Conservation (phyloP, 805 yeast genomes). For the Candida peoriensis region DNA sequence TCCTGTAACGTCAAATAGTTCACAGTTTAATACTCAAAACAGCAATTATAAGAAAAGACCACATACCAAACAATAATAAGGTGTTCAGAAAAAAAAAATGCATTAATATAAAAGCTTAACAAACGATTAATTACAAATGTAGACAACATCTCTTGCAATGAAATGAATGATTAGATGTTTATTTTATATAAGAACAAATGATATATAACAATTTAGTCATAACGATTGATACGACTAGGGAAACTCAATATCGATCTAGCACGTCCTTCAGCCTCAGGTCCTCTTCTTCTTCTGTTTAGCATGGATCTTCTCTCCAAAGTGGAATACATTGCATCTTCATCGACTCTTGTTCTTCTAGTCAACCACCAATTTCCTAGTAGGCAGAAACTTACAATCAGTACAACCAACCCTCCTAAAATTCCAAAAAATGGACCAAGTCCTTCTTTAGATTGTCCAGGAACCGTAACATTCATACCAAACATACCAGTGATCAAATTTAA, state of each 20-base stretch:
- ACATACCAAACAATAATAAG: background rate
- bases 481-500: conserved; percentile 85
- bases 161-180: no score
- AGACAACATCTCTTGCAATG: background rate
- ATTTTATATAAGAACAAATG: no score
- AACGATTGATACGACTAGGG: conserved; percentile 21
- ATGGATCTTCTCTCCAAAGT: conserved; percentile 30
- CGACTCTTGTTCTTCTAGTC: conserved; percentile 25
- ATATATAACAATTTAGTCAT: conserved; percentile 16
- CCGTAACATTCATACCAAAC: conserved; percentile 91
- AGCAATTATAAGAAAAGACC: background rate
- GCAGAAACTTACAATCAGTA: conserved; percentile 35
- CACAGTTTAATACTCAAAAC: conserved; percentile 10
- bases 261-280: conserved; percentile 17
- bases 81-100: background rate
- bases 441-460: conserved; percentile 61
- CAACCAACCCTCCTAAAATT: conserved; percentile 48
- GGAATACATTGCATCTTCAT: conserved; percentile 9
- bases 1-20: no score
- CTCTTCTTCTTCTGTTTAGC: conserved; percentile 20
- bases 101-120: background rate
- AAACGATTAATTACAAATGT: background rate
- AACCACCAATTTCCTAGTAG: conserved; percentile 39
- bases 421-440: conserved; percentile 65
- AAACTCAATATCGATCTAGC: conserved; percentile 24